Percentiles rank a stretch among this genome's conserved stretches.
phyloP scores from a whole-genome alignment of 129 eudicot genomes.

The Pittosporum tobira region DNA sequence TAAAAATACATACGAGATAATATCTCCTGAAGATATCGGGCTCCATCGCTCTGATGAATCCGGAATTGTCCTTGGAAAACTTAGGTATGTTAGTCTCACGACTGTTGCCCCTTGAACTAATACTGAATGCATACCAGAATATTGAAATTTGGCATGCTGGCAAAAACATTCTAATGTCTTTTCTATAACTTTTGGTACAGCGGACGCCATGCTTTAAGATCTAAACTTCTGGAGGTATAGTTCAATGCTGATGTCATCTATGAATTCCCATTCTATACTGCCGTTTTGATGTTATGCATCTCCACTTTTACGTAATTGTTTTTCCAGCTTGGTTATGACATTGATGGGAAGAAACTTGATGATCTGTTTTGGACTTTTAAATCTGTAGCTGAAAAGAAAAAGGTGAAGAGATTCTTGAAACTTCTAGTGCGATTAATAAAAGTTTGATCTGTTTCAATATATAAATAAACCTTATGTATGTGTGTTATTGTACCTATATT shows the following conservation, averaged over 20 bases:
- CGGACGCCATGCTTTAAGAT: conserved; percentile 91
- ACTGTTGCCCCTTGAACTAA: too few species aligned
- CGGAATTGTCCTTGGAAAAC: conserved; percentile 94
- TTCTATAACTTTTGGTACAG: conserved; percentile 27
- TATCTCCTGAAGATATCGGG: conserved; percentile 95
- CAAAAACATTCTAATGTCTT: neutral
- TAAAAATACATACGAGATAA: conserved; percentile 77
- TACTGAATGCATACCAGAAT: too few species aligned
- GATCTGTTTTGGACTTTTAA: conserved; percentile 79
- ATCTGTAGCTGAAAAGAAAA: conserved; percentile 65
- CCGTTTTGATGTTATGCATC: neutral
- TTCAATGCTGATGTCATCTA: conserved; percentile 4
- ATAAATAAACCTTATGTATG: too few species aligned
- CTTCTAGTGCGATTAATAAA: neutral
- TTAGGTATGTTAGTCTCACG: too few species aligned
- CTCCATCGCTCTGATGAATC: conserved; percentile 77
- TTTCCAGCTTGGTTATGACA: conserved; percentile 63
- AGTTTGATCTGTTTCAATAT: neutral
- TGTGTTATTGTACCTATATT: neutral
- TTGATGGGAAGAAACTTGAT: conserved; percentile 71
- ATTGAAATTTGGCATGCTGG: too few species aligned
- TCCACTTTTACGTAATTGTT: conserved; percentile 5
- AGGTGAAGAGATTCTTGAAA: conserved; percentile 28
- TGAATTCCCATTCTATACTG: neutral
- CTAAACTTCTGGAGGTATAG: conserved; percentile 72